Conservation (phyloP, 371 early-diverging fungal species). For the Mucor mucedo region DNA sequence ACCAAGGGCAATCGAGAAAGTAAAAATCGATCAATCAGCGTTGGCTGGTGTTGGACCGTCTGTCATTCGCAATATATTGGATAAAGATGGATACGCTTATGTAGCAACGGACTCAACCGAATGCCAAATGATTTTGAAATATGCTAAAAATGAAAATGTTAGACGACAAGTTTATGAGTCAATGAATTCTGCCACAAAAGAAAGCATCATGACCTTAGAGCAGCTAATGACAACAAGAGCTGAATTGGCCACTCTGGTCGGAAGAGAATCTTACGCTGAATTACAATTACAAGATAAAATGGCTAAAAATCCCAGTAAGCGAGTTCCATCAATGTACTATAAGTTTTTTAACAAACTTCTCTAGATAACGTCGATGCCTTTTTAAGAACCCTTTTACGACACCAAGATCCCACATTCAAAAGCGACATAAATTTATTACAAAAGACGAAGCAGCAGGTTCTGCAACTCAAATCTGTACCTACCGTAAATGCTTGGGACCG, state of each 20-base stretch:
- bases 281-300: slow-evolving; percentile 91
- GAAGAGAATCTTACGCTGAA: slow-evolving; percentile 80
- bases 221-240: slow-evolving; percentile 74
- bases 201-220: slow-evolving; percentile 74
- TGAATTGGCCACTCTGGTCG: slow-evolving; percentile 80
- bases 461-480: slow-evolving; percentile 29
- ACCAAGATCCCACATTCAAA: slow-evolving; percentile 56
- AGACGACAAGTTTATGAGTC: slow-evolving; percentile 77
- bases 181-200: slow-evolving; percentile 70
- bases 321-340: too few relatives aligned
- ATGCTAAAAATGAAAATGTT: slow-evolving; percentile 63
- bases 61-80: slow-evolving; percentile 16
- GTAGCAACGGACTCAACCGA: slow-evolving; percentile 61
- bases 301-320: slow-evolving; percentile 82
- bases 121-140: slow-evolving; percentile 67
- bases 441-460: slow-evolving; percentile 45
- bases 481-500: slow-evolving; percentile 80
- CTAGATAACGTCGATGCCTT: slow-evolving; percentile 84
- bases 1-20: slow-evolving; percentile 39
- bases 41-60: slow-evolving; percentile 31
- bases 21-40: slow-evolving; percentile 28
- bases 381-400: slow-evolving; percentile 68
- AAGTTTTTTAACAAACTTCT: too few relatives aligned
- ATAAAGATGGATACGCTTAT: slow-evolving; percentile 39
- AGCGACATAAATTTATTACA: slow-evolving; percentile 55